A percentile compares a stretch with the other conserved stretches of the same genome.
Evolutionary conservation across 73 alveolate genomes (phyloP).

Genomic region (Durusdinium trenchii): DNA sequence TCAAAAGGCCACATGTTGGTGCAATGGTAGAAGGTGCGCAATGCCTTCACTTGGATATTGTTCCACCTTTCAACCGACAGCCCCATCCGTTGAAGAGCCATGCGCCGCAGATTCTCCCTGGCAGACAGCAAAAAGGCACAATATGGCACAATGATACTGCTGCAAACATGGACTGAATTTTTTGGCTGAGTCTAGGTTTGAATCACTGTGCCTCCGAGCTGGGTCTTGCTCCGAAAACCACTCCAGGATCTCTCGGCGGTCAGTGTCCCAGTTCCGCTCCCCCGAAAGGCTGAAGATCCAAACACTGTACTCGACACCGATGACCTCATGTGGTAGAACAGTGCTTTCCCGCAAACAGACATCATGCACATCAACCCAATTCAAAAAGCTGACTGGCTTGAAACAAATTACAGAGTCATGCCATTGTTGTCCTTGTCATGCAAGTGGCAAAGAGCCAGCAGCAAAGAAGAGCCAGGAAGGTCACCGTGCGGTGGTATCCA

Average conservation of each 20-base stretch:
- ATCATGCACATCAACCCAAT: too few relatives aligned
- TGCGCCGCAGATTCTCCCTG: neutral
- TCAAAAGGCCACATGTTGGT: neutral
- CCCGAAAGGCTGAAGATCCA: neutral
- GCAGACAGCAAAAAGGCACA: neutral
- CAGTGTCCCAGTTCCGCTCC: neutral
- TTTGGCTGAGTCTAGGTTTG: neutral
- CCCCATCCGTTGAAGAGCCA: neutral
- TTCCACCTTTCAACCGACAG: neutral
- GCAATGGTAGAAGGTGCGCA: neutral
- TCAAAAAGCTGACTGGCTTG: too few relatives aligned
- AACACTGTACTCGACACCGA: neutral
- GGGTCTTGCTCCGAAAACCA: neutral
- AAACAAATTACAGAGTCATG: neutral
- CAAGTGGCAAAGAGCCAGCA: neutral
- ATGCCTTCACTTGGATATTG: neutral
- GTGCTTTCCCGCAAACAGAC: too few relatives aligned
- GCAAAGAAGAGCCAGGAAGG: neutral
- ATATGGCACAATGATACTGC: neutral
- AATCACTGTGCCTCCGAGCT: neutral
- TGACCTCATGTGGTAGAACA: too few relatives aligned
- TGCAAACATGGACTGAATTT: neutral
- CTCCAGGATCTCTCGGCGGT: neutral
- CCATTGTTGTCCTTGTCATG: neutral
- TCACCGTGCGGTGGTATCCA: neutral